Evolutionary conservation across 1,284 basidiomycete genomes (phyloP), one percentile per base, ranked within the genome.

Genomic region (Athelia sp.): DNA sequence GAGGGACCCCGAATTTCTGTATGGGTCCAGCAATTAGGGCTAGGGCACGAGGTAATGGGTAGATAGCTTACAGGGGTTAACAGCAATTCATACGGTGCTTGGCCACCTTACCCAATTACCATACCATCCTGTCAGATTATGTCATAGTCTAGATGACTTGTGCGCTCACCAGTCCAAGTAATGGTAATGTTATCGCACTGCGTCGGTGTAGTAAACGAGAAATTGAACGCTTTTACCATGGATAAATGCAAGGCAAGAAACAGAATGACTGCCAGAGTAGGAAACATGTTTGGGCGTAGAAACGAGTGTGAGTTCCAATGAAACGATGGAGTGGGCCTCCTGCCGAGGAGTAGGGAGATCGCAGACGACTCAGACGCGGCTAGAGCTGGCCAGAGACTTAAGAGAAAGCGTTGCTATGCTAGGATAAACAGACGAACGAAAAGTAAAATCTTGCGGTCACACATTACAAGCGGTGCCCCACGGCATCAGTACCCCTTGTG

Each of bases 171-270:
- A 53, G 71, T 70, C 85, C 86, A 89, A 29, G 74, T 69, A 46
- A 90, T 56, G 44, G 62, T 62, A 22, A 89, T 65, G 57, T 76
- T 62, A 54, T 78, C 84, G 58, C 87, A 90, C 60, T 82, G 66
- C 0, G 81, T 74, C 2, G 81, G 75, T 1, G 69, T 58, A 15
- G 65, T 68, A 44, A 71, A 69, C 0, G 74, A 65, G 56, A 82
- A 81, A 36, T 68, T 76, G 67, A 87, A 87, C 31, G 79, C 76
- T 38, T 57, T 52, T 15, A 62, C 66, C n/a, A 26, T 24, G 10
- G 64, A 43, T 47, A 55, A 40, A 53, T 56, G 50, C 32, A 63
- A 48, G 40, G 45, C 32, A 36, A 43, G 19, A 47, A 40, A n/a
- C 23, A 42, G 34, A 48, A 47, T 18, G 18, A 32, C 32, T 23